Conservation (phyloP, 257 asterid species). For the Solanum commersonii region DNA sequence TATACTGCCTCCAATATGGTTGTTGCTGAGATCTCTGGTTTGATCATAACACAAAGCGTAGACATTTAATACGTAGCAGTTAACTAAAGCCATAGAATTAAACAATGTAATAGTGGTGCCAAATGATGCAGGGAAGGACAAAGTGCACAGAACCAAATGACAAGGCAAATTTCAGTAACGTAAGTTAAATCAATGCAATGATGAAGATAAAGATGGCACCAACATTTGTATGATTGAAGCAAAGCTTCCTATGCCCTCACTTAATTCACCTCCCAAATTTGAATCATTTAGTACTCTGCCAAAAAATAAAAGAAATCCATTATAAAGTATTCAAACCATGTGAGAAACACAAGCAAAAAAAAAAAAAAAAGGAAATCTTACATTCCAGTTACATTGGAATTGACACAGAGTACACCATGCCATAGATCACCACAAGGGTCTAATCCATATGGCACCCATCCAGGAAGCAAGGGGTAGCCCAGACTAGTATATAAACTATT, state of each 20-base stretch:
- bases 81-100: neutral
- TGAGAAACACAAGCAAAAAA: neutral
- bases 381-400: constrained; percentile 62
- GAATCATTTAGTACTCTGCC: constrained; percentile 46
- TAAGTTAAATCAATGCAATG: neutral
- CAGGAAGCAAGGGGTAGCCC: constrained; percentile 58
- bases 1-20: constrained; percentile 77
- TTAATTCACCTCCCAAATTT: constrained; percentile 61
- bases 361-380: constrained; percentile 14
- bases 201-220: constrained; percentile 8
- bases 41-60: neutral
- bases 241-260: constrained; percentile 46
- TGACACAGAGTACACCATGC: constrained; percentile 90
- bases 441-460: constrained; percentile 71
- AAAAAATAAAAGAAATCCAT: neutral
- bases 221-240: constrained; percentile 63
- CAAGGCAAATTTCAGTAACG: neutral
- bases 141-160: neutral
- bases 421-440: constrained; percentile 89
- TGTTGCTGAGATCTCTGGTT: constrained; percentile 68
- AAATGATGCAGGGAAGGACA: neutral
- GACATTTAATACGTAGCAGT: neutral
- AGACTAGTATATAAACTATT: constrained; percentile 53
- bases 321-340: neutral
- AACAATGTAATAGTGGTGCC: neutral